Evolutionary conservation across 73 alveolate species (phyloP).

Genomic region (Diophrys appendiculata): DNA sequence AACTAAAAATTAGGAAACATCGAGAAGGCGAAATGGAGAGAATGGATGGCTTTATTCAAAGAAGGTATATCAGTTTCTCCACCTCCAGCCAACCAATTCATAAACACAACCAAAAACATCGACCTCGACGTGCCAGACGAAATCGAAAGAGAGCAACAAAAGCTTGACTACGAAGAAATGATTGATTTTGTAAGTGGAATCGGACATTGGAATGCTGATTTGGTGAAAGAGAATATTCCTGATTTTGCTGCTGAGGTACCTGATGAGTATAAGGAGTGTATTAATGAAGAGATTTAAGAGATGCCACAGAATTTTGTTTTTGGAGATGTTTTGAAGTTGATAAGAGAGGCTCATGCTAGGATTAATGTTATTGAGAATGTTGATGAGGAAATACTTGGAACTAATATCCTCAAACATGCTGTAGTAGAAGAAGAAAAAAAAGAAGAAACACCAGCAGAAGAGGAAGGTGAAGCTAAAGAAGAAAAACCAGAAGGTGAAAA

Average conservation of each 20-base stretch:
- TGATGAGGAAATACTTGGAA: too few species aligned
- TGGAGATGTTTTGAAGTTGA: too few species aligned
- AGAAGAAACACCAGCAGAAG: not conserved
- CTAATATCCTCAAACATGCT: too few species aligned
- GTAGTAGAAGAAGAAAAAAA: not conserved
- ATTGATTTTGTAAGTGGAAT: constrained; percentile 13
- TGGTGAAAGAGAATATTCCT: not conserved
- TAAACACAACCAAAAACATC: constrained; percentile 33
- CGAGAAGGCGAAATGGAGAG: constrained; percentile 86
- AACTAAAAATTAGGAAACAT: too few species aligned
- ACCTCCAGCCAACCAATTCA: constrained; percentile 40
- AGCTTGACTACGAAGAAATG: constrained; percentile 56
- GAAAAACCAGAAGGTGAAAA: constrained; percentile 48
- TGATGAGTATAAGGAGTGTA: too few species aligned
- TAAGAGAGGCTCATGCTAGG: too few species aligned
- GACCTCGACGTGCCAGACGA: constrained; percentile 43
- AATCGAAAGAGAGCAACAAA: constrained; percentile 33
- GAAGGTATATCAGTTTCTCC: constrained; percentile 28
- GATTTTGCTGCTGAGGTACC: too few species aligned
- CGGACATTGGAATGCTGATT: not conserved
- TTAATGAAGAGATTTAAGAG: too few species aligned
- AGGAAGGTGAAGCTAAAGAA: not conserved
- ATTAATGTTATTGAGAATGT: too few species aligned
- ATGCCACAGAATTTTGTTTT: too few species aligned
- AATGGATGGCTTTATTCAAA: constrained; percentile 85